A percentile compares a stretch with the other conserved stretches of the same genome.
phyloP scores from a whole-genome alignment of 129 eudicot genomes.

The Kitagawia praeruptora region DNA sequence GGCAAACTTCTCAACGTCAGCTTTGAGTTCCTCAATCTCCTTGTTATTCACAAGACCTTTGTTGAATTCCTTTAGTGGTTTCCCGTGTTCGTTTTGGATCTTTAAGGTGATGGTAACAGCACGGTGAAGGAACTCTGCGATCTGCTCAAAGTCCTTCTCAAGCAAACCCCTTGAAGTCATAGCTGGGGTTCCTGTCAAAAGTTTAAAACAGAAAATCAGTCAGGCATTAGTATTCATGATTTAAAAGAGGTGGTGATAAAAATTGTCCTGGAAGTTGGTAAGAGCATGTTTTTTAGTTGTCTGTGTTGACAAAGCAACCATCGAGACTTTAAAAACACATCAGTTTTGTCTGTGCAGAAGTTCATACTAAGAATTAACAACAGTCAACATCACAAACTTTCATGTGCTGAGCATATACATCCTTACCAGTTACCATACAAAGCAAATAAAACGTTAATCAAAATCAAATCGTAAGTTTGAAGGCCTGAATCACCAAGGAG shows the following conservation, averaged over 20 bases:
- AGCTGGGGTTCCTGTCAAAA: conserved; percentile 69
- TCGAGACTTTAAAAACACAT: background rate
- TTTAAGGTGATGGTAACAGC: conserved; percentile 73
- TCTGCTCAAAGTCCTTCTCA: conserved; percentile 94
- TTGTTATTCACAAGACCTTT: conserved; percentile 87
- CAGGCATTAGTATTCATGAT: background rate
- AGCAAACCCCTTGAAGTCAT: conserved; percentile 96
- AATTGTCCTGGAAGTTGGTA: background rate
- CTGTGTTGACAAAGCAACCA: background rate
- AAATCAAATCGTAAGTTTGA: too few relatives aligned
- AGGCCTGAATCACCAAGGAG: conserved; percentile 26
- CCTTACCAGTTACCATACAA: too few relatives aligned
- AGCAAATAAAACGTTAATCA: too few relatives aligned
- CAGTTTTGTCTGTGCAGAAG: too few relatives aligned
- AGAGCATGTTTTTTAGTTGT: background rate
- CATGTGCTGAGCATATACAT: too few relatives aligned
- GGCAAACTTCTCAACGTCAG: conserved; percentile 88
- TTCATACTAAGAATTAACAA: too few relatives aligned
- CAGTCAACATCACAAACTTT: too few relatives aligned
- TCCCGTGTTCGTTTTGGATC: conserved; percentile 83
- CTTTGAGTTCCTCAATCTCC: conserved; percentile 81
- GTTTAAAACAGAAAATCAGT: background rate
- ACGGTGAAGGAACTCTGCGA: conserved; percentile 81
- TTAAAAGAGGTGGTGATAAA: background rate
- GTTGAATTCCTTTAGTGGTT: conserved; percentile 91